phyloP scores from a whole-genome alignment of 2,329 filamentous ascomycete genomes.

The Gnomoniopsis sp. region DNA sequence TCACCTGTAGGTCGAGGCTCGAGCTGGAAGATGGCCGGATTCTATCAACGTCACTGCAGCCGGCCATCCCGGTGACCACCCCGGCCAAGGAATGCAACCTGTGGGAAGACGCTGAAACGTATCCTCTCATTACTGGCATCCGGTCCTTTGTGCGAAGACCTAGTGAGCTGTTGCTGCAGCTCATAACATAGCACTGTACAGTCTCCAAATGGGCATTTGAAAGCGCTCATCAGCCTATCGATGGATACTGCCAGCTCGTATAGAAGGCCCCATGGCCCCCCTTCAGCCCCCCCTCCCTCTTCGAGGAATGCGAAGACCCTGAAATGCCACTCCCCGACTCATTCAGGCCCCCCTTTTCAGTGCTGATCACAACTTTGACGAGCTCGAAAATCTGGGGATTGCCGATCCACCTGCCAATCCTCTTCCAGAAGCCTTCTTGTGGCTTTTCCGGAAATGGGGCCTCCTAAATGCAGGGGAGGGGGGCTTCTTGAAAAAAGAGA shows the following conservation, averaged over 20 bases:
- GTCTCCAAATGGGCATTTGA: no score
- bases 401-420: slow-evolving; percentile 14
- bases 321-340: not conserved
- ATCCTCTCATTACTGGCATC: not conserved
- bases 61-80: not conserved
- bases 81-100: not conserved
- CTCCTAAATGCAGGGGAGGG: not conserved
- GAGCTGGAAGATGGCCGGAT: no score
- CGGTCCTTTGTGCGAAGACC: no score
- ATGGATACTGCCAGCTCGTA: no score
- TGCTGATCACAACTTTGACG: slow-evolving; percentile 15
- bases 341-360: slow-evolving; percentile 14
- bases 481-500: not conserved
- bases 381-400: slow-evolving; percentile 10
- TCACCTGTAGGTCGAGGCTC: no score
- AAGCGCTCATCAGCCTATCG: no score
- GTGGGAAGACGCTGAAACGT: not conserved
- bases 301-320: not conserved
- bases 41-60: not conserved
- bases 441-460: no score
- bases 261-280: no score
- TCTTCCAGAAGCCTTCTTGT: slow-evolving; percentile 8
- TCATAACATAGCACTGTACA: no score
- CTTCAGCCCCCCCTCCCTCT: no score
- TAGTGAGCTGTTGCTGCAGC: no score